Base-by-base conservation (phyloP, 345 rosid genomes). In the Linum lewisii region DNA sequence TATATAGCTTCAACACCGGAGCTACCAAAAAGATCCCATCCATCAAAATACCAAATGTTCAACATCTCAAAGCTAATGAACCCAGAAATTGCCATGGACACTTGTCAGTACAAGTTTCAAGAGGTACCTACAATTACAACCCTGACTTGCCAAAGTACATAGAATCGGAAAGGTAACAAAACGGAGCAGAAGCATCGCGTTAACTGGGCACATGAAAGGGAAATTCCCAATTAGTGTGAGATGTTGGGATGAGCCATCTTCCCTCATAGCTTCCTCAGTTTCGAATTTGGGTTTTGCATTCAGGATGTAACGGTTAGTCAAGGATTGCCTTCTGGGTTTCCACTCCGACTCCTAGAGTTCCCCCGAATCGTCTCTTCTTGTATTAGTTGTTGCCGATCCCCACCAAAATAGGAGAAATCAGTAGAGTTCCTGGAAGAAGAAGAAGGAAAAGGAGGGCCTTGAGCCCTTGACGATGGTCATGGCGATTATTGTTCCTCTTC, bases 131-230 rank as follows among this genome's bases (percentile, higher is more conserved):
- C n/a, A n/a, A n/a, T n/a, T n/a, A n/a, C n/a, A n/a, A n/a, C n/a
- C n/a, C n/a, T n/a, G n/a, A n/a, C n/a, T n/a, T n/a, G n/a, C n/a
- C n/a, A n/a, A n/a, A n/a, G n/a, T n/a, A n/a, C n/a, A n/a, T n/a
- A n/a, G n/a, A n/a, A n/a, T 11, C 23, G 7, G 15, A 13, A 20
- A 52, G 1, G 13, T 6, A 52, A 13, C 55, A 52, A 21, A 7
- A n/a, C n/a, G 11, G 19, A 52, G 25, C 15, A 19, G 16, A 10
- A 52, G 15, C 24, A 19, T 24, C 13, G 10, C 53, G 13, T 49
- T 62, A 92, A 96, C 96, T 29, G 96, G 92, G 75, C 95, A 92
- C 95, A 92, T 88, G 65, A 73, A 80, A 65, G 85, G 83, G 77
- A 95, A 86, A 64, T 87, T 88, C 64, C 96, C 95, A 52, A 78